Percentiles rank a stretch among this genome's conserved stretches.
Evolutionary conservation across 1,139 yeast species (phyloP).

Genomic region (Scheffersomyces illinoinensis): DNA sequence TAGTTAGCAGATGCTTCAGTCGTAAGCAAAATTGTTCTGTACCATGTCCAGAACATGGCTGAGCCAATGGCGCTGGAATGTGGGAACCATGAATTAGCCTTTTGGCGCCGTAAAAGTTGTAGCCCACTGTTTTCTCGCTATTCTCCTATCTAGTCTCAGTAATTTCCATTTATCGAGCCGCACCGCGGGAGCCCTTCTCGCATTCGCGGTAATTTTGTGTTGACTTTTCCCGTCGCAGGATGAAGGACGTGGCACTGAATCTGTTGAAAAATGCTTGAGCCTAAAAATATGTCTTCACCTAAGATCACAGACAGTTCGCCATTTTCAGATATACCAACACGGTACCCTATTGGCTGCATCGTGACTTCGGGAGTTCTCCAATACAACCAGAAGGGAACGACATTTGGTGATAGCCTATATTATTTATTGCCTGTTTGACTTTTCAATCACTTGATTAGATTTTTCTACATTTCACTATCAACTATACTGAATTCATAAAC

Average conservation of each 20-base stretch:
- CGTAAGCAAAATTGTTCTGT: no score
- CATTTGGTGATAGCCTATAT: not conserved
- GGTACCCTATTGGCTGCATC: not conserved
- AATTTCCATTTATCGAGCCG: not conserved
- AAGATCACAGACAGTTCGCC: not conserved
- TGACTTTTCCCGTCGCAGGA: not conserved
- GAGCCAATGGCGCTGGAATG: no score
- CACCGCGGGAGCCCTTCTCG: not conserved
- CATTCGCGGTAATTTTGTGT: not conserved
- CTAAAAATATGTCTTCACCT: not conserved
- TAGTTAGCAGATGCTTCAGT: no score
- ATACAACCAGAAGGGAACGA: not conserved
- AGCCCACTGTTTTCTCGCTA: no score
- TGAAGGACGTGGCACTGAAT: not conserved
- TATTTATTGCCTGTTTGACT: not conserved
- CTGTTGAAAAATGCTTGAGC: not conserved
- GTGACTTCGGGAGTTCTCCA: not conserved
- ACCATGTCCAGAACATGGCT: no score
- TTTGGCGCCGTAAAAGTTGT: no score
- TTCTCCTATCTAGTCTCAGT: no score
- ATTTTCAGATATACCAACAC: not conserved
- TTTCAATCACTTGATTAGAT: not conserved
- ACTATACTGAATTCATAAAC: not conserved
- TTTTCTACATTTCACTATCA: not conserved
- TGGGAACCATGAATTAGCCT: no score